Conservation (phyloP, 345 rosid species). For the Heritiera fomes region DNA sequence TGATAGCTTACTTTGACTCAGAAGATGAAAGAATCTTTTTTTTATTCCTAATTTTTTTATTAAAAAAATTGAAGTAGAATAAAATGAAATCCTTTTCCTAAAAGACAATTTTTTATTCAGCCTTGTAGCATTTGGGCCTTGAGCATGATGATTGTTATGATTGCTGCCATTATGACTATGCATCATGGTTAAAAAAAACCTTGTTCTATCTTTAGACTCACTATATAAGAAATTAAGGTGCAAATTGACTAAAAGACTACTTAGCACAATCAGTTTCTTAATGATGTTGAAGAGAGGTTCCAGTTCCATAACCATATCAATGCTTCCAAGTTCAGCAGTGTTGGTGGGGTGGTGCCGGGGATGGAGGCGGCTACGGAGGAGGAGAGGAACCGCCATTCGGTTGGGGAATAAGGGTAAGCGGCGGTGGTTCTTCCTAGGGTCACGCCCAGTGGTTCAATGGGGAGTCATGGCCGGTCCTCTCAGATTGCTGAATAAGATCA, state of each 20-base stretch:
- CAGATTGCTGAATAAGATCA: slow-evolving; percentile 55
- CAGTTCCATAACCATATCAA: slow-evolving; percentile 23
- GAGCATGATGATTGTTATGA: slow-evolving; percentile 37
- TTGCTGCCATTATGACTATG: slow-evolving; percentile 40
- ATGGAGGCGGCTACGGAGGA: slow-evolving; percentile 32
- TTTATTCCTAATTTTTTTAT: too few relatives aligned
- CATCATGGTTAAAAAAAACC: slow-evolving; percentile 31
- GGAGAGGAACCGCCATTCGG: slow-evolving; percentile 50
- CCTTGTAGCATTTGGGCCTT: slow-evolving; percentile 22
- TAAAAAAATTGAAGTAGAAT: not conserved
- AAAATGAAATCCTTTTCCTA: not conserved
- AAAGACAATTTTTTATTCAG: slow-evolving; percentile 17
- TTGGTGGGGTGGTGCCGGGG: slow-evolving; percentile 48
- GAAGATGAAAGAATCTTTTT: too few relatives aligned
- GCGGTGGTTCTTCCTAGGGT: slow-evolving; percentile 59
- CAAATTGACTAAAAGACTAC: not conserved
- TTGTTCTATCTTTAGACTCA: slow-evolving; percentile 12
- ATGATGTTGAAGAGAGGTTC: slow-evolving; percentile 33
- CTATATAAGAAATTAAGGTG: slow-evolving; percentile 14
- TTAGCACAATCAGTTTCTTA: not conserved
- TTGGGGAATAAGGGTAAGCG: slow-evolving; percentile 68
- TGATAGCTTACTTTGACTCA: too few relatives aligned
- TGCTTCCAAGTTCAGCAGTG: slow-evolving; percentile 36
- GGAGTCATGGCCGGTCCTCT: slow-evolving; percentile 52
- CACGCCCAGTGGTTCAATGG: slow-evolving; percentile 69